Base-by-base conservation (phyloP, 2,329 filamentous ascomycete genomes). In the Paecilomyces sp. region DNA sequence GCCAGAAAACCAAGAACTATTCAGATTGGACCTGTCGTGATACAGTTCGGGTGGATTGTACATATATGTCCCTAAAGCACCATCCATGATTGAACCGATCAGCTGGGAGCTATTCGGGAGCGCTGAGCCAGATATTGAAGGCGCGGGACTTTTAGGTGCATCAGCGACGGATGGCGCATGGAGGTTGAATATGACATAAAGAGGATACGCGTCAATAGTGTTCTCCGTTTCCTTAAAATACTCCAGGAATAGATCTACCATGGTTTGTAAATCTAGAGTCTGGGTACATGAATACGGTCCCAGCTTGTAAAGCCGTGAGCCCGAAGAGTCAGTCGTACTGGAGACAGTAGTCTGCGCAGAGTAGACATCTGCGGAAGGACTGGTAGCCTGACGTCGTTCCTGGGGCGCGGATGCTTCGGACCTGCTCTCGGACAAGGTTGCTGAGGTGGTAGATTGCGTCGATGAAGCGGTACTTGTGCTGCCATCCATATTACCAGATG, bases 281-380 rank as follows among this genome's bases (percentile, higher is more conserved):
- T 79, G 67, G 1, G 83, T 83, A 70, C 86, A 88, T 74, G 81
- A 64, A 65, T 80, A 82, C 0, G 75, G 74, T n/a, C 84, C 85
- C 50, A 84, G 72, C 41, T 81, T 68, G 58, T 79, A 70, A 5
- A 81, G 60, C 6, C 74, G 70, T 12, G 70, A 65, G 5, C 67
- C 68, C 9, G 67, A 59, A 2, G 67, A 63, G 59, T 66, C 64
- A 12, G 55, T 25, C n/a, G 53, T 47, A 47, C 41, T 22, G 7
- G 57, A 25, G 60, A n/a, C 56, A 5, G 33, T 18, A 28, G 31
- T 24, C 36, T 50, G 51, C 51, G 28, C 51, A 24, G 51, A 13
- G 22, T 53, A 25, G 22, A 24, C n/a, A 30, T 30, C 28, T 22
- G 51, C 34, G 57, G 47, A 22, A 30, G 30, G 25, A 30, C 13